These are phyloP conservation scores for Huntiella moniliformis DNA, from an alignment of 2,329 filamentous ascomycete species.

Conservation along the genomic window DNA sequence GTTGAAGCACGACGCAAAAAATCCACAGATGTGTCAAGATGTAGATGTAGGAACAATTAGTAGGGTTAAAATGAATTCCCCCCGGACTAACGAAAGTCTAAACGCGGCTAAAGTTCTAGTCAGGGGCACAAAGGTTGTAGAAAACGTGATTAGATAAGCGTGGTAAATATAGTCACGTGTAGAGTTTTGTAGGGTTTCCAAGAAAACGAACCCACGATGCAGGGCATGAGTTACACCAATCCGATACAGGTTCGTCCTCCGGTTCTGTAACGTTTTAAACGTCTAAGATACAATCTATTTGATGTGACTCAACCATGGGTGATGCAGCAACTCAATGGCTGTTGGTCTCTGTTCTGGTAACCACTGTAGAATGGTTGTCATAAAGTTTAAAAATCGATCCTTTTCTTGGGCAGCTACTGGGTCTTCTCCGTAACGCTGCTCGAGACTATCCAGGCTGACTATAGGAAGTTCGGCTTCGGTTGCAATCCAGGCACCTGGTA, in stretches of 20 bases:
- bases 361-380: constrained; percentile 7
- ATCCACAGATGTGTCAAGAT: too few species aligned
- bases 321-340: constrained; percentile 4
- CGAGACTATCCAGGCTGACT: constrained; percentile 6
- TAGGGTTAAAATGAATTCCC: too few species aligned
- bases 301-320: constrained; percentile 4
- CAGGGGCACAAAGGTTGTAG: background rate
- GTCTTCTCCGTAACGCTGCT: constrained; percentile 3
- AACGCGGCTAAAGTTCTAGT: too few species aligned
- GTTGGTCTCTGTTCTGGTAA: constrained; percentile 9
- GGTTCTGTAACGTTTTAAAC: background rate
- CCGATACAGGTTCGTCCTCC: too few species aligned
- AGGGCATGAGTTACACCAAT: background rate
- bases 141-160: background rate
- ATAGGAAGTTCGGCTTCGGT: constrained; percentile 9
- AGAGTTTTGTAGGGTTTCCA: too few species aligned
- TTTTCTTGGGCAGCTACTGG: background rate
- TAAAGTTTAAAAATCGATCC: constrained; percentile 7
- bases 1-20: too few species aligned
- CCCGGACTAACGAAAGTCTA: too few species aligned
- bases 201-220: background rate
- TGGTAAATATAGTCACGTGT: background rate
- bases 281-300: background rate
- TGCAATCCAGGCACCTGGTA: constrained; percentile 8
- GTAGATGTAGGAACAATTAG: too few species aligned